phyloP scores from a whole-genome alignment of 768 basidiomycete species.

The Trametes punicea region DNA sequence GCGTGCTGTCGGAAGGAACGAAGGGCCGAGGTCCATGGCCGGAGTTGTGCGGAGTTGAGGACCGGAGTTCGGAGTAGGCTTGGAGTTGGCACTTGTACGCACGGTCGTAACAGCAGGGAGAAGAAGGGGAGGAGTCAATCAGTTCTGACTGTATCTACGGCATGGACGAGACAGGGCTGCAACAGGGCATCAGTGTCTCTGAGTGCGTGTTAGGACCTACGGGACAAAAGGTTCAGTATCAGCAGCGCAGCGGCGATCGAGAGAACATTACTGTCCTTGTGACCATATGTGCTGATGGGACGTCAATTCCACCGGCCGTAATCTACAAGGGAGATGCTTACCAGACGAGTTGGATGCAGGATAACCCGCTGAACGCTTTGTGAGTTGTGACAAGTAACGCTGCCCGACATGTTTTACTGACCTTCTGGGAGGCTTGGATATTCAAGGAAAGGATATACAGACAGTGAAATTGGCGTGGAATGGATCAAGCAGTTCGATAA shows the following conservation, averaged over 20 bases:
- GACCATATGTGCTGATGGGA: constrained; percentile 44
- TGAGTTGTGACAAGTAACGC: constrained; percentile 35
- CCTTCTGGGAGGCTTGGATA: constrained; percentile 19
- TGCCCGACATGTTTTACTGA: neutral
- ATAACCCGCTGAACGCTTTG: constrained; percentile 40
- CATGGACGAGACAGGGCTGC: constrained; percentile 36
- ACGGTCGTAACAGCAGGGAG: too few relatives aligned
- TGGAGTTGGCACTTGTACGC: too few relatives aligned
- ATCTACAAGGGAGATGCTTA: constrained; percentile 40
- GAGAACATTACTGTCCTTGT: constrained; percentile 42
- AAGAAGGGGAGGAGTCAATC: constrained; percentile 18
- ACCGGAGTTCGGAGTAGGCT: too few relatives aligned
- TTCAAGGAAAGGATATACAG: constrained; percentile 34
- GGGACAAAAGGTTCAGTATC: constrained; percentile 29
- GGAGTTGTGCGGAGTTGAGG: too few relatives aligned
- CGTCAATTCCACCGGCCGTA: constrained; percentile 33
- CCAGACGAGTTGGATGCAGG: constrained; percentile 36
- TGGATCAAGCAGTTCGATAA: constrained; percentile 41
- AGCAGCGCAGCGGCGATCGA: constrained; percentile 31
- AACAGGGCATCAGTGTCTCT: constrained; percentile 23
- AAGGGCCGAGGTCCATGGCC: too few relatives aligned
- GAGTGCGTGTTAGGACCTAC: constrained; percentile 32
- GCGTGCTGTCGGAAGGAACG: too few relatives aligned
- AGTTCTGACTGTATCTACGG: constrained; percentile 31
- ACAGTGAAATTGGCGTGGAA: constrained; percentile 34